Conservation (phyloP, 2,329 filamentous ascomycete genomes). For the Botrytis pseudocinerea region DNA sequence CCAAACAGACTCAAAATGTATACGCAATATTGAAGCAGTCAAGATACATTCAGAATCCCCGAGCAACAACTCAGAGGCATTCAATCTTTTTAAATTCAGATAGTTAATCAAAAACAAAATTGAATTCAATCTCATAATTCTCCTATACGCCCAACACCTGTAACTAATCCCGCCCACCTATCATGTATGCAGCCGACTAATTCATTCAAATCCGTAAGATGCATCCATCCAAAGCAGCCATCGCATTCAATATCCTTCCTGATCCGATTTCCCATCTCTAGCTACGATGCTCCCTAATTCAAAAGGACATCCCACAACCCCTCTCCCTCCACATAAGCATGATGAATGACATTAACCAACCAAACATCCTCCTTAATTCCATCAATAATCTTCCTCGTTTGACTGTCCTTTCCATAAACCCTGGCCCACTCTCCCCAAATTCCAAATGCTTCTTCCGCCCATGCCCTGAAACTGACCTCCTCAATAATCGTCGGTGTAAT, state of each 20-base stretch:
- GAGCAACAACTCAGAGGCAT: background rate
- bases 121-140: background rate
- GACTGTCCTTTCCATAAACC: conserved; percentile 70
- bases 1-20: background rate
- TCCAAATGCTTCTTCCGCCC: conserved; percentile 92
- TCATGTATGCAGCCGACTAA: background rate
- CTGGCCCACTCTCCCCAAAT: conserved; percentile 94
- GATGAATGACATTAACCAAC: conserved; percentile 89
- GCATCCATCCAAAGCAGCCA: background rate
- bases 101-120: background rate
- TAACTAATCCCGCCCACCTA: background rate
- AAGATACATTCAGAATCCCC: background rate
- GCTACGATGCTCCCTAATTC: background rate
- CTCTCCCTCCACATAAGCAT: conserved; percentile 70
- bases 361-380: conserved; percentile 69
- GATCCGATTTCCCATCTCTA: background rate
- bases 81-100: background rate
- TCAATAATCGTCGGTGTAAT: conserved; percentile 96
- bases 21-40: background rate
- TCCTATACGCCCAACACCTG: background rate
- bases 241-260: background rate
- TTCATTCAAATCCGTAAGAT: background rate
- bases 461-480: conserved; percentile 88
- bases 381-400: conserved; percentile 71
- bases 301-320: conserved; percentile 71